Percentiles rank a stretch among this genome's conserved stretches.
Evolutionary conservation across 2,329 filamentous ascomycete genomes (phyloP).

Genomic region (Diaporthe humulicola): DNA sequence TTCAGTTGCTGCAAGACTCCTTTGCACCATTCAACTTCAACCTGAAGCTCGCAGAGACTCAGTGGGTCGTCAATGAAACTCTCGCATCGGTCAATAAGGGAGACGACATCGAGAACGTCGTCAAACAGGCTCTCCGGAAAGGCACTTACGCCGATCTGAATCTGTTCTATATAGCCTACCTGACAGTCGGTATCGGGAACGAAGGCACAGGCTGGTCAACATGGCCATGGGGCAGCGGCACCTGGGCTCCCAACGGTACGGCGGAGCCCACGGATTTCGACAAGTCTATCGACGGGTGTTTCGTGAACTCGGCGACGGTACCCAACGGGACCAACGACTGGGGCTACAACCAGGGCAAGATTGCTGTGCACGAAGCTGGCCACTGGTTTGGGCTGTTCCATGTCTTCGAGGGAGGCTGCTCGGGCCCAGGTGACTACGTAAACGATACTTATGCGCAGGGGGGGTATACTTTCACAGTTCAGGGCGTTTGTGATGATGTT

Average conservation of each 20-base stretch:
- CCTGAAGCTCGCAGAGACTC: conserved; percentile 17
- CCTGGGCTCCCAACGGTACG: conserved; percentile 9
- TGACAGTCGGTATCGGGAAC: background rate
- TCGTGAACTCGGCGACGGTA: background rate
- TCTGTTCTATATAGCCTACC: conserved; percentile 4
- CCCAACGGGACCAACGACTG: conserved; percentile 19
- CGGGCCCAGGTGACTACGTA: conserved; percentile 57
- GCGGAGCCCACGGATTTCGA: conserved; percentile 21
- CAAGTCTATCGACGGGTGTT: conserved; percentile 18
- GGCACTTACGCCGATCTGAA: conserved; percentile 22
- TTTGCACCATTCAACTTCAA: conserved; percentile 18
- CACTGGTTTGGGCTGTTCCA: conserved; percentile 61
- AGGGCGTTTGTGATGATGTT: background rate
- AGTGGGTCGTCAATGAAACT: conserved; percentile 5
- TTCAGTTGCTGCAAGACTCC: conserved; percentile 7
- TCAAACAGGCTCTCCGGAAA: conserved; percentile 21
- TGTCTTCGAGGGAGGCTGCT: conserved; percentile 55
- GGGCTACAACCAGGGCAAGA: conserved; percentile 53
- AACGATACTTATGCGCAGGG: conserved; percentile 49
- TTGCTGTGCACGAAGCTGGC: conserved; percentile 60
- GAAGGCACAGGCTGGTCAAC: conserved; percentile 10
- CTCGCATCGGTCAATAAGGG: conserved; percentile 14
- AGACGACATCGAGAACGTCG: conserved; percentile 11
- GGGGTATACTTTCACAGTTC: background rate
- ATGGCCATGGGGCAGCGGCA: background rate